Evolutionary conservation across 1,284 basidiomycete species (phyloP), one percentile per base, ranked within the genome.

Genomic region (Coriolopsis trogii): DNA sequence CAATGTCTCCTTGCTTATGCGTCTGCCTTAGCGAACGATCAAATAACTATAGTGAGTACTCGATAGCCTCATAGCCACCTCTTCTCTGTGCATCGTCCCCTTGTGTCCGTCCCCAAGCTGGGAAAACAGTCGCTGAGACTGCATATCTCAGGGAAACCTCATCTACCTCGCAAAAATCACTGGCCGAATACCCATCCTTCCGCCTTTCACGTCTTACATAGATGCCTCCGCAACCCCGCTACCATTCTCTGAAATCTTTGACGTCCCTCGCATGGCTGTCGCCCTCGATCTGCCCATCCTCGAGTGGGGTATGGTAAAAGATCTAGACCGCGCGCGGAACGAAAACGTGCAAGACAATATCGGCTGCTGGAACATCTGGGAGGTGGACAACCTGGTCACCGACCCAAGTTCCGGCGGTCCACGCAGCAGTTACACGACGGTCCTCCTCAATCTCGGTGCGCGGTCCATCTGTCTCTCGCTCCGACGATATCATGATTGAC

Each of bases 361-460:
- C 25, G 86, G 86, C 10, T 89, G 86, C 66, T 88, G 85, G 86
- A 78, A 76, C 59, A 66, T 78, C 10, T 82, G 78, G 80, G 70
- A 64, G 70, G 70, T 42, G 70, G 78, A 23, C 74, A 80, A 58
- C 58, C 60, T 40, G 10, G 59, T 62, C 4, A 74, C 79, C 15
- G 49, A 63, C 8, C n/a, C n/a, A 16, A 34, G 13, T 18, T n/a
- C n/a, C n/a, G 8, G 33, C 6, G 58, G 60, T 5, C 76, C 84
- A 16, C 76, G 84, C n/a, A 55, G 63, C n/a, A 82, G 77, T 58
- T 58, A 62, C 24, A 70, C 74, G 3, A 70, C 78, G 1, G 42
- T 58, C 0, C 64, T 68, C 26, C 69, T 85, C 10, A 74, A 73
- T 30, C 73, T 86, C 12, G 82, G 83, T 82, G 56, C 54, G 73